Conservation (phyloP, 495 filamentous ascomycete species). For the Penicillium ochrochloron region DNA sequence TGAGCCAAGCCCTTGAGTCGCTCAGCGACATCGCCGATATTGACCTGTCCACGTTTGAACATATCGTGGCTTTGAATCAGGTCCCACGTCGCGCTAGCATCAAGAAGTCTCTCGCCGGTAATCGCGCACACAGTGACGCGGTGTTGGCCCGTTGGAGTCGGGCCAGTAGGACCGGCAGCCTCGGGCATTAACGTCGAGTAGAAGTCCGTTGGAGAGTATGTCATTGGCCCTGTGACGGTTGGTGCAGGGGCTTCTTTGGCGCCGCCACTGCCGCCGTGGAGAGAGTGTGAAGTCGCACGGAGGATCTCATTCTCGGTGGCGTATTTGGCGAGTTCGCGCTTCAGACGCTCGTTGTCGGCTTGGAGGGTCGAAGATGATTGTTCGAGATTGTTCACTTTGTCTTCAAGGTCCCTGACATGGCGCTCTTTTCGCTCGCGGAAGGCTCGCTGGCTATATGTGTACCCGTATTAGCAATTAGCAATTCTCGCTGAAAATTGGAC, state of each 20-base stretch:
- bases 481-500: neutral
- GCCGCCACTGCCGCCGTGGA: constrained; percentile 23
- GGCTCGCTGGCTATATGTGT: constrained; percentile 75
- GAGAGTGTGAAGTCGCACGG: constrained; percentile 65
- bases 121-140: constrained; percentile 66
- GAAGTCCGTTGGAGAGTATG: constrained; percentile 75
- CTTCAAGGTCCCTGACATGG: constrained; percentile 90
- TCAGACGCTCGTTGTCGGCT: constrained; percentile 83
- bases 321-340: constrained; percentile 77
- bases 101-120: constrained; percentile 77
- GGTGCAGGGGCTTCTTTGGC: constrained; percentile 32
- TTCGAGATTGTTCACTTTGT: constrained; percentile 77
- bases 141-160: constrained; percentile 50
- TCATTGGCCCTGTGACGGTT: constrained; percentile 67
- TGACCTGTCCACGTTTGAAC: constrained; percentile 79
- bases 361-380: constrained; percentile 56
- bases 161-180: constrained; percentile 16
- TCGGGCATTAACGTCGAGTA: constrained; percentile 45
- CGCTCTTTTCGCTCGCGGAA: constrained; percentile 97
- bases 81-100: constrained; percentile 87
- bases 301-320: constrained; percentile 93
- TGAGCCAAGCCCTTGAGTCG: constrained; percentile 74
- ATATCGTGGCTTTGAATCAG: constrained; percentile 82
- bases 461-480: constrained; percentile 17
- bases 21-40: constrained; percentile 79